Evolutionary conservation across 257 asterid species (phyloP), one percentile per base, ranked within the genome.

Genomic region (Solanum piurae): DNA sequence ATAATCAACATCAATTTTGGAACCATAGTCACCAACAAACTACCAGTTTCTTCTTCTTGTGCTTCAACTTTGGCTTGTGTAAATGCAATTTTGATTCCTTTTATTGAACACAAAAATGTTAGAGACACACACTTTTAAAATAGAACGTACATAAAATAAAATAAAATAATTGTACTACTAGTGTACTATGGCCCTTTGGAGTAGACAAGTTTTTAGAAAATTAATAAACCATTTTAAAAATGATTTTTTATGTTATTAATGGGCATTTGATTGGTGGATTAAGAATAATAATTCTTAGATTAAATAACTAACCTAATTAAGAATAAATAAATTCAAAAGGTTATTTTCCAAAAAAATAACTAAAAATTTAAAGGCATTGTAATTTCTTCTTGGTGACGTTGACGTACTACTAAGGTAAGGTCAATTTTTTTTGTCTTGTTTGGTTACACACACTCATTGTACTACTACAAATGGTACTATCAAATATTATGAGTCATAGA

Each of bases 11-110:
- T 11, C 76, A 77, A 40, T 84, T 37, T 86, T 71, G 76, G 60
- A 25, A 49, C 84, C 85, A 52, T 23, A 86, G 42, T 75, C 58
- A 74, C 88, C 88, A 86, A 46, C 84, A 75, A 6, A 86, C 72
- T 46, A 55, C 71, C 88, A 75, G 55, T 25, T 71, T 86, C 85
- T 74, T 86, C 84, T 49, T 52, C 13, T 46, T 40, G 55, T 73
- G 34, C 7, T 74, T 38, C 4, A 42, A 77, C 8, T 37, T 21
- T 75, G 2, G 3, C 18, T 38, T 75, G 16, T 73, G 13, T 34
- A 2, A 36, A 34, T 34, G 3, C 44, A 73, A 9, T 21, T 75
- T 11, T 23, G 83, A 76, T 76, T n/a, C 58, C 34, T 38, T 76
- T 38, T 75, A 75, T 75, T 20, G 82, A 73, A 37, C 25, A 74